Percentiles rank a stretch among this genome's conserved stretches.
Conservation (phyloP, 345 rosid species). For the Camelina neglecta region DNA sequence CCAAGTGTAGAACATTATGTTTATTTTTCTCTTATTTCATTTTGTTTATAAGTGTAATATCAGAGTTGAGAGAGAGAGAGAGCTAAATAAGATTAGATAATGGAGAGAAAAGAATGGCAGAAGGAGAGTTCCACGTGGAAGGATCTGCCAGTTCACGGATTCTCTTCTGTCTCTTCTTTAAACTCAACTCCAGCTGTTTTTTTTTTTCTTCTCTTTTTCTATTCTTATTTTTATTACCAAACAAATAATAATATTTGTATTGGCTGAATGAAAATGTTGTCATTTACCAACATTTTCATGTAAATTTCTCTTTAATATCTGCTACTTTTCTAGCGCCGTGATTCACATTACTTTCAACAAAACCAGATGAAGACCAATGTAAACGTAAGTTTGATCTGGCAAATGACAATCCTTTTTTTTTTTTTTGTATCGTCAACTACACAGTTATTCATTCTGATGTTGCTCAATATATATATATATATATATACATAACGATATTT, state of each 20-base stretch:
- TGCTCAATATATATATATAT: neutral
- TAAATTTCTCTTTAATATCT: neutral
- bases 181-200: conserved; percentile 33
- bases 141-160: conserved; percentile 45
- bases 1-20: too few species aligned
- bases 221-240: neutral
- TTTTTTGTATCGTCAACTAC: conserved; percentile 26
- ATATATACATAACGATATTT: neutral
- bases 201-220: neutral
- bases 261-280: conserved; percentile 32
- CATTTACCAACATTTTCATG: conserved; percentile 32
- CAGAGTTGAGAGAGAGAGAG: neutral
- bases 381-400: neutral
- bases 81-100: neutral
- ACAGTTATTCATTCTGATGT: conserved; percentile 6
- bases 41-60: neutral
- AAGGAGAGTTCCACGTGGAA: conserved; percentile 39
- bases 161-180: conserved; percentile 36
- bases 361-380: neutral
- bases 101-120: conserved; percentile 24
- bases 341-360: neutral
- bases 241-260: conserved; percentile 23
- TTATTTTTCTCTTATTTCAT: too few species aligned
- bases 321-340: neutral
- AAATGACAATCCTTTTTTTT: neutral